Percentiles rank a stretch among this genome's conserved stretches.
phyloP scores from a whole-genome alignment of 1,139 yeast genomes.

The Taphrina confusa region DNA sequence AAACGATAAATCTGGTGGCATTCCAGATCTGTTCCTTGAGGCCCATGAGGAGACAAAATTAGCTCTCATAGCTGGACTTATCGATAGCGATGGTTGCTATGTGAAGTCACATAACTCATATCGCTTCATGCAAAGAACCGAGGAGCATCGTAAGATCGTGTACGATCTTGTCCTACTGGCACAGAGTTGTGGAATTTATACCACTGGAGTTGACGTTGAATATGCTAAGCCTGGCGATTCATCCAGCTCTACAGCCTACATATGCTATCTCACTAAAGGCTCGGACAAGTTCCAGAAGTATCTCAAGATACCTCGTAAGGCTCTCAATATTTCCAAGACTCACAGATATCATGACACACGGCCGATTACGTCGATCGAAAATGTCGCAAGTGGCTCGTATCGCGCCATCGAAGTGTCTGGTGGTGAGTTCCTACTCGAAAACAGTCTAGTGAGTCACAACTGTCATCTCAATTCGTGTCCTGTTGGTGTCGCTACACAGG shows the following conservation, averaged over 20 bases:
- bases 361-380: neutral
- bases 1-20: neutral
- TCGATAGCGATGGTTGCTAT: neutral
- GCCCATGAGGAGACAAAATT: neutral
- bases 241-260: neutral
- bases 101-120: neutral
- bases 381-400: neutral
- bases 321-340: neutral
- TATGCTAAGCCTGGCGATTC: neutral
- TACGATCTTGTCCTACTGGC: neutral
- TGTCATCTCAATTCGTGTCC: slow-evolving; percentile 87
- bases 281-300: neutral
- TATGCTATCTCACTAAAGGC: neutral
- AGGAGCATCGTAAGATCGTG: neutral
- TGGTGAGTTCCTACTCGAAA: neutral
- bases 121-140: neutral
- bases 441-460: neutral
- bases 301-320: neutral
- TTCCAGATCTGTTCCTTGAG: neutral
- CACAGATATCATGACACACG: neutral
- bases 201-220: neutral
- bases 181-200: neutral
- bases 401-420: neutral
- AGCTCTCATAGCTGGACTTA: neutral
- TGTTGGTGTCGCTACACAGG: slow-evolving; percentile 98